Base-by-base conservation (phyloP, 106 monocot genomes). In the Triglochin maritima region DNA sequence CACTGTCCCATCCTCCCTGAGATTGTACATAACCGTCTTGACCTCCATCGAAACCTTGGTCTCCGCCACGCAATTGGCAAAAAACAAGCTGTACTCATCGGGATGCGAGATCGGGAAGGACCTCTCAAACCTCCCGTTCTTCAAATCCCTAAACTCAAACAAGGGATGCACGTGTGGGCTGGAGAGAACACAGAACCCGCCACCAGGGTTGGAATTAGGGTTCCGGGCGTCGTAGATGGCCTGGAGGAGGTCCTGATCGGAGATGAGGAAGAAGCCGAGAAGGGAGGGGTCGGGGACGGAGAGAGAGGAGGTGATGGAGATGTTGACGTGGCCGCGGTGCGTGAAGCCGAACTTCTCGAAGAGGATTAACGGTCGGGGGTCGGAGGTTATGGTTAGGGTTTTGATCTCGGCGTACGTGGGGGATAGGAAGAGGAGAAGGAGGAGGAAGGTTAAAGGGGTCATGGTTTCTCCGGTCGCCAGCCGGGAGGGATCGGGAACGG, bases 21-120 rank as follows among this genome's bases (percentile, higher is more conserved):
- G 6, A 65, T 92, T 92, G 74, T 65, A 92, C 87, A 88, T 92
- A 4, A 46, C 56, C 15, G 68, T 68, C 15, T 67, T 45, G 9
- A 74, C 74, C 3, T 50, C 50, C 74, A 74, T 74, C 41, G 74
- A 65, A n/a, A 76, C 75, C 52, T 62, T 12, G 8, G 12, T 11
- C 16, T 62, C 56, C n/a, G 55, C 12, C 17, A 60, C 77, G 73
- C 90, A 90, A 58, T 71, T 81, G 57, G 81, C 87, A 71, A 87
- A 90, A 78, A 80, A 84, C 55, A 90, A 81, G 58, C 65, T 78
- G 77, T 90, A 90, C 81, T 90, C 90, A 46, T 90, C 90, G 9
- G 90, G 84, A 43, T 66, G 74, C 17, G 79, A 65, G 68, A 90
- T 71, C 14, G 86, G 75, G 72, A 78, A 87, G 62, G 80, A 64